Evolutionary conservation across 257 asterid genomes (phyloP), one percentile per base, ranked within the genome.

Genomic region (Lithospermum erythrorhizon): DNA sequence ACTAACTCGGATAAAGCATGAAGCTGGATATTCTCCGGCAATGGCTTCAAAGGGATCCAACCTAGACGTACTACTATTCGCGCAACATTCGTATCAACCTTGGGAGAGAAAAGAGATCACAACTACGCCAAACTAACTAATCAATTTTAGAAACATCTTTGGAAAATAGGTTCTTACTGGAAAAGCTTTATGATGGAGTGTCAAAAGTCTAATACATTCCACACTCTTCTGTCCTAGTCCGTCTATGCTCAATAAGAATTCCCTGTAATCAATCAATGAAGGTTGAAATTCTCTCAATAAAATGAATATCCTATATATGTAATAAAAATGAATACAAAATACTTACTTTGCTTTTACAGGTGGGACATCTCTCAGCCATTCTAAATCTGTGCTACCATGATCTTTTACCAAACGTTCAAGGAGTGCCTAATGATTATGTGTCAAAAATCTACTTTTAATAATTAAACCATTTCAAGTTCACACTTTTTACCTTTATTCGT

Each of bases 161-260:
- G 20, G 19, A 8, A 29, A 57, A 41, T 41, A 41, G 1, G 58
- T 61, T 59, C 75, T 69, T 82, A 89, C 94, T 0, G 93, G 91
- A 54, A 86, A 89, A 35, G 95, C 83, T 22, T 54, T 76, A 30
- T 77, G 81, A 29, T 72, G 76, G 64, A 84, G 91, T 2, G 77
- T 32, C 79, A 89, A 76, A 59, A 89, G 91, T 68, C 83, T 65
- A 65, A 89, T 67, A 16, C 97, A 89, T 72, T 84, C 95, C 1
- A 70, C 77, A 55, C 96, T 89, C 78, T 89, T 89, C 69, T 82
- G 59, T 6, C 86, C 90, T 32, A 89, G 63, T 15, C 97, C 89
- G 0, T 17, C 1, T n/a, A 83, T 54, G 68, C 89, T 81, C 74
- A 75, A 53, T 37, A 89, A 70, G 73, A 68, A 89, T 11, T 76